A percentile compares a stretch with the other conserved stretches of the same genome.
Conservation (phyloP, 805 yeast species). For the Wickerhamomyces queroliae region DNA sequence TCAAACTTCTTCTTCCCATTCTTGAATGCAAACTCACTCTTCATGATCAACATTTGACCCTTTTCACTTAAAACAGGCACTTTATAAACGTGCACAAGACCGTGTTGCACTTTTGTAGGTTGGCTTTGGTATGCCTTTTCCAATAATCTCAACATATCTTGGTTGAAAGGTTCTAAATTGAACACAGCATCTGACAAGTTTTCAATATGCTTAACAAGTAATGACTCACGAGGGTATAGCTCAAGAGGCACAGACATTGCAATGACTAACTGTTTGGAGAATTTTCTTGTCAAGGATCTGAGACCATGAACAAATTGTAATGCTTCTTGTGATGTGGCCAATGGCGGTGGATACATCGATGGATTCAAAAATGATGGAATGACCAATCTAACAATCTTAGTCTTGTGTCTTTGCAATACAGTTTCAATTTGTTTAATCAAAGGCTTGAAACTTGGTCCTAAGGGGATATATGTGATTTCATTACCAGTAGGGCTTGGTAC, state of each 20-base stretch:
- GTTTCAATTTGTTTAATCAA: slow-evolving; percentile 37
- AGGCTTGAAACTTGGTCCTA: slow-evolving; percentile 21
- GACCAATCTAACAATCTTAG: slow-evolving; percentile 54
- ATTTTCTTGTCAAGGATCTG: slow-evolving; percentile 43
- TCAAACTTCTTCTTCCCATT: slow-evolving; percentile 81
- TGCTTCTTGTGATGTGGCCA: slow-evolving; percentile 39
- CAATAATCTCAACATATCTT: slow-evolving; percentile 57
- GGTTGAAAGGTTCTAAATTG: slow-evolving; percentile 77
- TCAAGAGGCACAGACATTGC: slow-evolving; percentile 57
- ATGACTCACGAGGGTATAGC: slow-evolving; percentile 50
- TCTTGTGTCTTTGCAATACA: slow-evolving; percentile 35
- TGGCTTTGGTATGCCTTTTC: slow-evolving; percentile 67
- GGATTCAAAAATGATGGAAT: slow-evolving; percentile 82
- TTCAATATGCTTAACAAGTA: slow-evolving; percentile 49
- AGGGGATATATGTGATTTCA: slow-evolving; percentile 55
- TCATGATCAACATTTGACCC: slow-evolving; percentile 73
- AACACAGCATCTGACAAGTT: slow-evolving; percentile 59
- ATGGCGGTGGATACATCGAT: slow-evolving; percentile 52
- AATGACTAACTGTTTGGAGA: slow-evolving; percentile 40
- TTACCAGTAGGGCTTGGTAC: slow-evolving; percentile 58
- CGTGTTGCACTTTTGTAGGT: slow-evolving; percentile 78
- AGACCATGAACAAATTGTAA: slow-evolving; percentile 59
- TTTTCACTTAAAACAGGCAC: slow-evolving; percentile 66
- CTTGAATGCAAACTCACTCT: slow-evolving; percentile 79
- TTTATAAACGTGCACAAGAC: slow-evolving; percentile 70